Percentiles rank a stretch among this genome's conserved stretches.
These are phyloP conservation scores for Populus tremula DNA, from an alignment of 345 rosid species.

Conservation along the genomic window DNA sequence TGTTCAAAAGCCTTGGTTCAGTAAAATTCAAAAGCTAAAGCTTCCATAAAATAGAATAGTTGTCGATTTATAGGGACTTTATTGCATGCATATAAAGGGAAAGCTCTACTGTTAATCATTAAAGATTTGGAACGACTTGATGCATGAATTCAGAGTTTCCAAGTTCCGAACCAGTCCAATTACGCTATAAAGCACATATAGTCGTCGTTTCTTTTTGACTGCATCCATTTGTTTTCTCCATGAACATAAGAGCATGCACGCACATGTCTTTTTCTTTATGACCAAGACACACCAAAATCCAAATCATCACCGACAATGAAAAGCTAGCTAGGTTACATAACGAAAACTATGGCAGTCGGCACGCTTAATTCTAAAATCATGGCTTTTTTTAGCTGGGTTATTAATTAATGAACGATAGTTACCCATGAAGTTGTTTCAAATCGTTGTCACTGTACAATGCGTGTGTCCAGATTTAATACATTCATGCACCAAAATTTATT, in stretches of 20 bases:
- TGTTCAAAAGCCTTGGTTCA: too few species aligned
- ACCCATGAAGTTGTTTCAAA: too few species aligned
- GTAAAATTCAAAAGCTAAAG: too few species aligned
- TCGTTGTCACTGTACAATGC: too few species aligned
- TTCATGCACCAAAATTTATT: background rate
- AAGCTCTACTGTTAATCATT: constrained; percentile 3
- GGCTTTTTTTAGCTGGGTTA: background rate
- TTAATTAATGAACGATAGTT: too few species aligned
- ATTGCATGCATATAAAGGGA: too few species aligned
- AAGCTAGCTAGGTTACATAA: background rate
- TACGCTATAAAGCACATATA: background rate
- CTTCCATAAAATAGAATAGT: too few species aligned
- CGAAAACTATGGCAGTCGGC: constrained; percentile 1
- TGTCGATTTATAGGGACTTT: too few species aligned
- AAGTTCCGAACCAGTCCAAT: constrained; percentile 5
- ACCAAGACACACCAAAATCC: background rate
- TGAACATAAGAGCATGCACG: background rate
- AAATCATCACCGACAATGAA: background rate
- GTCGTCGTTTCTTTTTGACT: constrained; percentile 6
- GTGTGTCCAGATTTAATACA: too few species aligned
- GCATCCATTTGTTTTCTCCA: constrained; percentile 3
- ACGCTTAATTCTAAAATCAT: constrained; percentile 4
- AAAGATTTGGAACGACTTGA: background rate
- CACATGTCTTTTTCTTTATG: background rate
- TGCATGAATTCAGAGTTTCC: background rate